Base-by-base conservation (phyloP, 2,329 filamentous ascomycete genomes). In the Daldinia sp. region DNA sequence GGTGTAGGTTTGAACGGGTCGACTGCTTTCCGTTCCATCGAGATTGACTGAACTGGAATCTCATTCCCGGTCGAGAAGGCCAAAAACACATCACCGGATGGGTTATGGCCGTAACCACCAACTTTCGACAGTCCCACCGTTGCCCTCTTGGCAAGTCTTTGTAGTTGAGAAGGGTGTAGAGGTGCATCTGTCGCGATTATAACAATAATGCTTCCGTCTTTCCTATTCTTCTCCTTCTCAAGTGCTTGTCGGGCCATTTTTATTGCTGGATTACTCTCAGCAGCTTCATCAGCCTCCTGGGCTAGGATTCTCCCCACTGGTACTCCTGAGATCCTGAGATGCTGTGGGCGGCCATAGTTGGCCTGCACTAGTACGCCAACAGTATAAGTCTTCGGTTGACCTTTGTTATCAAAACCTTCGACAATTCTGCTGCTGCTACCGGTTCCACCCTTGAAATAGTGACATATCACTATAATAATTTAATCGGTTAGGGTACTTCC, bases 371-470 rank as follows among this genome's bases (percentile, higher is more conserved):
- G 80, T 1, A 86, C 88, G 0, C 82, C 90, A 20, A 92, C 82
- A 0, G 86, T 89, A 73, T 88, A 91, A 2, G 80, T 78, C 62
- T 78, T 82, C 4, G 74, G 71, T 33, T 76, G 74, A n/a, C 73
- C 77, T n/a, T 72, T 73, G 2, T 74, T 75, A 50, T 81, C 81
- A 26, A 81, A 71, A 0, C 85, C 85, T 1, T 80, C 78, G n/a
- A 91, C 83, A 6, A 88, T 70, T 26, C 90, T 84, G 54, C 85
- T 89, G 72, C 85, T 86, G 0, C 85, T 89, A 0, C 89, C 89
- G 0, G 89, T 92, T 0, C 90, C 89, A 39, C 88, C 90, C 75
- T 91, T 91, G 80, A 88, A 90, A 69, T 84, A 85, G 73, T 90
- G 88, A 74, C 87, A 90, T 41, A 88, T 83, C 88, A 91, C 91